These are phyloP conservation scores for Cordyceps militaris DNA, from an alignment of 2,329 filamentous ascomycete species.

Conservation along the genomic window DNA sequence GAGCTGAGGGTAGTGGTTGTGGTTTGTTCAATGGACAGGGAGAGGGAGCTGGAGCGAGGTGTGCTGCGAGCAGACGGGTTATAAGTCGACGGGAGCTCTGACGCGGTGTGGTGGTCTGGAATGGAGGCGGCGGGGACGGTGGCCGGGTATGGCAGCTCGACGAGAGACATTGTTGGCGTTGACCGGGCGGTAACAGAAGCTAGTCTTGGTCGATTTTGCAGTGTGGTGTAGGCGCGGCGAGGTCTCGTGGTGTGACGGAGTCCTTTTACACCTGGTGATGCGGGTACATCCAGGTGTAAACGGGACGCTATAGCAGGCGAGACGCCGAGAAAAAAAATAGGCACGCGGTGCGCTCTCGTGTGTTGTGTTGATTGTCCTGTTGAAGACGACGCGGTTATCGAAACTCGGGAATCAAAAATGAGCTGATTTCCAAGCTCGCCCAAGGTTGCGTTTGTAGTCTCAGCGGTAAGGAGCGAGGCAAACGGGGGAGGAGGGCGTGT, in stretches of 20 bases:
- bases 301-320: neutral
- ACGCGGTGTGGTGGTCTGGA: conserved; percentile 7
- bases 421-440: neutral
- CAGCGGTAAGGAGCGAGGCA: conserved; percentile 1
- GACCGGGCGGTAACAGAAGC: too few species aligned
- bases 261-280: neutral
- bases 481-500: neutral
- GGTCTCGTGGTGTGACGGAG: neutral
- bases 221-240: neutral
- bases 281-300: neutral
- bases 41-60: neutral
- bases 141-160: conserved; percentile 1
- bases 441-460: neutral
- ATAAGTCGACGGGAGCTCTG: neutral
- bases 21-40: conserved; percentile 3
- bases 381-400: neutral
- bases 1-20: neutral
- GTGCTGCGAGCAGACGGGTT: conserved; percentile 7
- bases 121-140: conserved; percentile 8
- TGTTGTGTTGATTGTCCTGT: neutral
- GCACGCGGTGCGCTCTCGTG: neutral
- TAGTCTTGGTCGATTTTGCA: neutral
- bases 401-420: neutral
- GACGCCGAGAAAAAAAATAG: neutral
- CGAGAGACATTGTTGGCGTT: conserved; percentile 10